A percentile compares a stretch with the other conserved stretches of the same genome.
Conservation (phyloP, 805 yeast genomes). For the Candida succiphila region DNA sequence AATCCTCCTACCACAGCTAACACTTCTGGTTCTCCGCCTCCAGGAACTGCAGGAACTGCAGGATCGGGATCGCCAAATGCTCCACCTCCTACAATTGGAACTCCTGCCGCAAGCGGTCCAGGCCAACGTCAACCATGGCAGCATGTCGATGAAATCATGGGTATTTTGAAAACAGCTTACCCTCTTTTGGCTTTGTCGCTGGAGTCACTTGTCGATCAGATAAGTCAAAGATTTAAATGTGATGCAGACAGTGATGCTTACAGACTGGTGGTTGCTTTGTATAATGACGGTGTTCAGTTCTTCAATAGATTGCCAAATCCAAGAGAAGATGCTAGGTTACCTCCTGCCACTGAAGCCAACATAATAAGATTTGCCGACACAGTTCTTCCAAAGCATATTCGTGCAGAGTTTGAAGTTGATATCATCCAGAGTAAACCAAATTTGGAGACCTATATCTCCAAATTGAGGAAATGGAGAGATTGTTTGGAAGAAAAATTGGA, state of each 20-base stretch:
- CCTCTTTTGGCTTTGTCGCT: conserved; percentile 87
- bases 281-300: conserved; percentile 89
- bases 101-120: conserved; percentile 1
- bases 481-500: conserved; percentile 87
- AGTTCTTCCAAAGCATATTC: conserved; percentile 77
- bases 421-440: conserved; percentile 82
- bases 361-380: conserved; percentile 87
- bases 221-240: conserved; percentile 85
- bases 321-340: conserved; percentile 77
- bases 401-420: conserved; percentile 87
- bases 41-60: not conserved
- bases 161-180: conserved; percentile 91
- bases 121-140: conserved; percentile 75
- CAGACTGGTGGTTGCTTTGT: conserved; percentile 80
- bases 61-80: too few species aligned
- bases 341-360: conserved; percentile 85
- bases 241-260: conserved; percentile 95
- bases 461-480: conserved; percentile 86
- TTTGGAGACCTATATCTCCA: conserved; percentile 74
- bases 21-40: conserved; percentile 5
- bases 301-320: conserved; percentile 81
- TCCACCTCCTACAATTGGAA: conserved; percentile 1
- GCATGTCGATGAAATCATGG: conserved; percentile 85
- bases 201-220: conserved; percentile 93
- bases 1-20: too few species aligned